phyloP scores from a whole-genome alignment of 805 yeast genomes.

The Suhomyces prunicola region DNA sequence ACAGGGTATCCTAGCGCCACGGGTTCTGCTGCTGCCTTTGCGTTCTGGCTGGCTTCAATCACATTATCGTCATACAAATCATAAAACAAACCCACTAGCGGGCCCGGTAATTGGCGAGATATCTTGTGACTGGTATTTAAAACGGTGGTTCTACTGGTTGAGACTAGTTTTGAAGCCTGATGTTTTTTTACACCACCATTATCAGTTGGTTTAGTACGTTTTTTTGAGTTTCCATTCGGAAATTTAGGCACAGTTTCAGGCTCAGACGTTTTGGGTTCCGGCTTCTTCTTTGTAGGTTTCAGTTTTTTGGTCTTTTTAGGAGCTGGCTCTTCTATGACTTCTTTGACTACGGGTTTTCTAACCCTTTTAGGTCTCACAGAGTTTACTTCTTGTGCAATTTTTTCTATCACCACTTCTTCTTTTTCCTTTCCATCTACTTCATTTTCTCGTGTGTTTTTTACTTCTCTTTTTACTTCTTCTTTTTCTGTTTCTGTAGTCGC shows the following conservation, averaged over 20 bases:
- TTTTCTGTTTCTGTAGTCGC: background rate
- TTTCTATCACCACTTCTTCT: background rate
- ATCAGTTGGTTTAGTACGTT: background rate
- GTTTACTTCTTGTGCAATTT: too few relatives aligned
- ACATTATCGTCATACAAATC: conserved; percentile 38
- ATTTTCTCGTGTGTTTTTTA: background rate
- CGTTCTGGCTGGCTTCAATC: conserved; percentile 14
- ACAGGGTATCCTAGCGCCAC: conserved; percentile 37
- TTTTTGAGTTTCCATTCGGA: background rate
- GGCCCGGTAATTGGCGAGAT: conserved; percentile 38
- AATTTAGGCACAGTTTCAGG: too few relatives aligned
- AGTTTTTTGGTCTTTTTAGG: background rate
- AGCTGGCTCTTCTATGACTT: background rate
- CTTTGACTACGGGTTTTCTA: background rate
- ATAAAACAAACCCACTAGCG: conserved; percentile 33
- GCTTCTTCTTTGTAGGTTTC: conserved; percentile 2
- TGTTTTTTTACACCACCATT: conserved; percentile 2
- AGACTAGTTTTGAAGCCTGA: conserved; percentile 5
- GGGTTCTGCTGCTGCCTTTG: conserved; percentile 16
- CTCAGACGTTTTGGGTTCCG: background rate
- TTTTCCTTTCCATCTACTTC: background rate
- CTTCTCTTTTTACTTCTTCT: background rate
- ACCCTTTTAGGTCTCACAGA: background rate
- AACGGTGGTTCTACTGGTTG: conserved; percentile 28
- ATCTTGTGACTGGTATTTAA: conserved; percentile 24